phyloP scores from a whole-genome alignment of 2,329 filamentous ascomycete genomes.

The Tricladium varicosporioides region DNA sequence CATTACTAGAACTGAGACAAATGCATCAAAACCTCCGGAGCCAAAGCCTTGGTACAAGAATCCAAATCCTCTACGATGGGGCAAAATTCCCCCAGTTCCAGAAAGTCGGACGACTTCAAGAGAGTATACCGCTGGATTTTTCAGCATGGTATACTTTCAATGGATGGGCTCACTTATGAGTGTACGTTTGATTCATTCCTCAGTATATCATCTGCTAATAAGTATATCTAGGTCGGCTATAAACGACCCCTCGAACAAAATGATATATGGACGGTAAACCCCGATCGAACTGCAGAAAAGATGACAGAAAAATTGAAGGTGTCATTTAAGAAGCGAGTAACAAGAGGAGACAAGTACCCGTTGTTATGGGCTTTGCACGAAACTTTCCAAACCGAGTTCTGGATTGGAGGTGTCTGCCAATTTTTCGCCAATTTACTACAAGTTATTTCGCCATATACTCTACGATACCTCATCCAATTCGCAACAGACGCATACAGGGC shows the following conservation, averaged over 20 bases:
- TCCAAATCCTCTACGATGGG: constrained; percentile 61
- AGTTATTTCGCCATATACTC: constrained; percentile 79
- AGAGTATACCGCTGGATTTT: constrained; percentile 71
- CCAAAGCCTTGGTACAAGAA: constrained; percentile 63
- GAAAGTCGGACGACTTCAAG: constrained; percentile 53
- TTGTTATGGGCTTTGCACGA: constrained; percentile 82
- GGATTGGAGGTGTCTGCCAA: constrained; percentile 77
- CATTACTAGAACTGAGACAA: constrained; percentile 40
- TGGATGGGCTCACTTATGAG: constrained; percentile 91
- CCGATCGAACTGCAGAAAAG: constrained; percentile 68
- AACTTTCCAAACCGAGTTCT: constrained; percentile 81
- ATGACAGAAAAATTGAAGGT: constrained; percentile 65
- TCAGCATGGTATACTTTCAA: constrained; percentile 77
- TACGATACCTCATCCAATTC: constrained; percentile 85
- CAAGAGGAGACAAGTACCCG: constrained; percentile 68
- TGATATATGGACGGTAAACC: constrained; percentile 89
- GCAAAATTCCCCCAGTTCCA: constrained; percentile 53
- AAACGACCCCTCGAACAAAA: constrained; percentile 76
- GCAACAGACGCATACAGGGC: constrained; percentile 76
- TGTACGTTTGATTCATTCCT: constrained; percentile 43
- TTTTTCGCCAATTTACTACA: constrained; percentile 71
- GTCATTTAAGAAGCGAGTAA: constrained; percentile 67
- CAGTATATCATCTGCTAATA: constrained; percentile 17
- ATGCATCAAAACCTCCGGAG: constrained; percentile 28
- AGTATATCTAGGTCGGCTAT: constrained; percentile 67